phyloP scores from a whole-genome alignment of 2,329 filamentous ascomycete genomes.

The Grosmannia serpens region DNA sequence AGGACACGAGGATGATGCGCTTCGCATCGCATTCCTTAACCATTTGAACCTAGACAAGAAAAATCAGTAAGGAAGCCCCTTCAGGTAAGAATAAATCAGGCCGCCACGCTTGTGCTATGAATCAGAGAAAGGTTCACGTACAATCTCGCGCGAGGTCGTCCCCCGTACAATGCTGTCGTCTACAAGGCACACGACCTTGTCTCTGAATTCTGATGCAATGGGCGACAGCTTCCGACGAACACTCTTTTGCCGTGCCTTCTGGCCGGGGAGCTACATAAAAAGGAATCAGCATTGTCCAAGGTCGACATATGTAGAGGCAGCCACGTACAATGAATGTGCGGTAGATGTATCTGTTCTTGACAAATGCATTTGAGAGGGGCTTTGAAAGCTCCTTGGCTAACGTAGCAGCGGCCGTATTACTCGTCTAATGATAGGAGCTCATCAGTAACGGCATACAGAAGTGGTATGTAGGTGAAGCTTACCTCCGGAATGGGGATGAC shows the following conservation, averaged over 20 bases:
- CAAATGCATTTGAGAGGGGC: constrained; percentile 69
- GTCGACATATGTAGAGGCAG: constrained; percentile 18
- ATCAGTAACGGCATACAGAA: neutral
- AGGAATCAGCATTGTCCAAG: neutral
- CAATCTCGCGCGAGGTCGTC: constrained; percentile 58
- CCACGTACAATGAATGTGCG: constrained; percentile 56
- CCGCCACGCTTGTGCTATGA: neutral
- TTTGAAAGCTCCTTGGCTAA: constrained; percentile 66
- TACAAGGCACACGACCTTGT: constrained; percentile 68
- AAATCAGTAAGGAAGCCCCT: neutral
- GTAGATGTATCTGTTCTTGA: constrained; percentile 85
- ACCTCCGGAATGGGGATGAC: constrained; percentile 17
- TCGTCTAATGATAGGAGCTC: constrained; percentile 49
- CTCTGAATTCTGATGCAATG: constrained; percentile 75
- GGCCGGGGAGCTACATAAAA: constrained; percentile 40
- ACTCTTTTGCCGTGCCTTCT: constrained; percentile 69
- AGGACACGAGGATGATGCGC: constrained; percentile 57
- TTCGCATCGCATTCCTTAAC: constrained; percentile 29
- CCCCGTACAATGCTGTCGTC: constrained; percentile 54
- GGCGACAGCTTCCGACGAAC: constrained; percentile 83
- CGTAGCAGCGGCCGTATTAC: constrained; percentile 66
- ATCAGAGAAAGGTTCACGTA: constrained; percentile 8
- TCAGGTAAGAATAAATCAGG: neutral
- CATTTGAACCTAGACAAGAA: constrained; percentile 6
- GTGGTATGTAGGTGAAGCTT: neutral